phyloP scores from a whole-genome alignment of 257 asterid species.

The Knoxia roxburghii region DNA sequence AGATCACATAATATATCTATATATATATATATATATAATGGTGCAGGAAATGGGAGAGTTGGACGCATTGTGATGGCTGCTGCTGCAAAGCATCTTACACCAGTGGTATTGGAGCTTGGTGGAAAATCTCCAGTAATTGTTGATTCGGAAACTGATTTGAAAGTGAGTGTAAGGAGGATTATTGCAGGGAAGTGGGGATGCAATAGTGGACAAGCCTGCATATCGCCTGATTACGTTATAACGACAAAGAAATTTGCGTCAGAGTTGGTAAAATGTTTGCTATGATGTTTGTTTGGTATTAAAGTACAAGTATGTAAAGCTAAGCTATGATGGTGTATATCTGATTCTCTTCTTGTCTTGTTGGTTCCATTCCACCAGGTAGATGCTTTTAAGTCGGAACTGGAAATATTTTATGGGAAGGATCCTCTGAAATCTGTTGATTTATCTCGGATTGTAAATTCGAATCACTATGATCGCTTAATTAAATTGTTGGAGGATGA shows the following conservation, averaged over 20 bases:
- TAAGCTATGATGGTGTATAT: neutral
- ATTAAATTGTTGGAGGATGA: constrained; percentile 64
- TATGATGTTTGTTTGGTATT: too few species aligned
- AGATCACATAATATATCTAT: too few species aligned
- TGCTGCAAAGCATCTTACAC: constrained; percentile 89
- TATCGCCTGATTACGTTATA: constrained; percentile 75
- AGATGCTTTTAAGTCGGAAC: constrained; percentile 51
- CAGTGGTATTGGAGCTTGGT: constrained; percentile 84
- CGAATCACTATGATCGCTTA: constrained; percentile 64
- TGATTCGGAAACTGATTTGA: constrained; percentile 55
- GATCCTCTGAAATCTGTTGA: constrained; percentile 70
- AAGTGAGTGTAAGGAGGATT: constrained; percentile 65
- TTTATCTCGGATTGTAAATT: constrained; percentile 65
- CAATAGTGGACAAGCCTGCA: constrained; percentile 89
- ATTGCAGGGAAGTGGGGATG: constrained; percentile 92
- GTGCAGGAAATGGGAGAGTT: constrained; percentile 63
- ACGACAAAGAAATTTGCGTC: constrained; percentile 66
- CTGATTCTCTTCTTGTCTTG: constrained; percentile 14
- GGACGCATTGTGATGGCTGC: constrained; percentile 79
- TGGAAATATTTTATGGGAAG: constrained; percentile 70
- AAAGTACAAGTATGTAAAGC: neutral
- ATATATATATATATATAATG: constrained; percentile 8
- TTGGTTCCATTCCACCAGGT: constrained; percentile 35
- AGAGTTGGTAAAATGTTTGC: constrained; percentile 46
- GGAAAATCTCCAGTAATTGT: constrained; percentile 80